phyloP scores from a whole-genome alignment of 2,329 filamentous ascomycete species.

The Hypoxylon sp. region DNA sequence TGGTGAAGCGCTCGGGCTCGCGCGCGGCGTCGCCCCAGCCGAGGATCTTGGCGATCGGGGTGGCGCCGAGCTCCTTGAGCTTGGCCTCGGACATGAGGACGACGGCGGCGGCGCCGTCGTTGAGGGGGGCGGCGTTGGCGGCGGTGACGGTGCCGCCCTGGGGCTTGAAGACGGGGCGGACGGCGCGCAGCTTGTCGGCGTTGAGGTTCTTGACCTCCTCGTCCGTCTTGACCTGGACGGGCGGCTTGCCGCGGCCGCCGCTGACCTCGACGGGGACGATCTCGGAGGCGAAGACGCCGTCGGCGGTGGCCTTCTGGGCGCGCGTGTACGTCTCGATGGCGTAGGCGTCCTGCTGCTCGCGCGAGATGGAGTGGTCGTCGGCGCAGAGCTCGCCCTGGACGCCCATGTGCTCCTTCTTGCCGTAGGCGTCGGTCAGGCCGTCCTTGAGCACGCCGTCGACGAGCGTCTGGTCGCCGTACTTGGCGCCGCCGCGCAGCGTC shows the following conservation, averaged over 20 bases:
- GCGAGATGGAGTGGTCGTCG: conserved; percentile 78
- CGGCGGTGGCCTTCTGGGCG: conserved; percentile 81
- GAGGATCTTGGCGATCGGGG: conserved; percentile 93
- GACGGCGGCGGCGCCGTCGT: conserved; percentile 90
- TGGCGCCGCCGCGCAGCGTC: conserved; percentile 83
- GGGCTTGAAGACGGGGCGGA: conserved; percentile 83
- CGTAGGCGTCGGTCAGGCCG: conserved; percentile 89
- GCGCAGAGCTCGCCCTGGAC: conserved; percentile 92
- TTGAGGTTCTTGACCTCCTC: conserved; percentile 97
- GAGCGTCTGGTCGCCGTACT: conserved; percentile 90
- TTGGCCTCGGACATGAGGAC: conserved; percentile 95
- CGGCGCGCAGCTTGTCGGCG: conserved; percentile 80
- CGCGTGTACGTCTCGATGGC: conserved; percentile 84
- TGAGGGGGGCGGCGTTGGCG: conserved; percentile 94
- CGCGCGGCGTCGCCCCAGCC: conserved; percentile 97
- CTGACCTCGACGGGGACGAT: conserved; percentile 90
- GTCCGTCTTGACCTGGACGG: conserved; percentile 80
- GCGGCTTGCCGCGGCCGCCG: conserved; percentile 89
- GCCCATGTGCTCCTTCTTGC: conserved; percentile 95
- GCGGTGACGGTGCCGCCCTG: conserved; percentile 90
- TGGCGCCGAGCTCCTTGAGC: conserved; percentile 89
- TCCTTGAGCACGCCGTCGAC: conserved; percentile 94
- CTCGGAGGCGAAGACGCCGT: conserved; percentile 82
- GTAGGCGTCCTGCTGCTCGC: conserved; percentile 92
- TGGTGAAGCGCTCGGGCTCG: conserved; percentile 93